Evolutionary conservation across 208 protist species (phyloP).

Genomic region (Trypanosoma cruzi): DNA sequence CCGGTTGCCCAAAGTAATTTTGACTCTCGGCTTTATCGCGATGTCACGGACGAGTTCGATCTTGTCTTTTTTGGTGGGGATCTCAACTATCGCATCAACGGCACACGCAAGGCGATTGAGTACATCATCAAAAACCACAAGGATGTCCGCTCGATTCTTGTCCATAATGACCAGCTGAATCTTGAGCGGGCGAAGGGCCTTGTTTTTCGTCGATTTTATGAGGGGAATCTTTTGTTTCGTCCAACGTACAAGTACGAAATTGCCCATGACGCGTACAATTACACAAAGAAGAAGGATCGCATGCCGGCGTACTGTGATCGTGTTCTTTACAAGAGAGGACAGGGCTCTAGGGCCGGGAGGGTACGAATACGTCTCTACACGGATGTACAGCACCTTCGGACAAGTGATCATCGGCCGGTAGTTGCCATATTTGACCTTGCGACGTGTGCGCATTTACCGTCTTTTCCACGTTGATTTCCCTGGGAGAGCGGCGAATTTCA

Average conservation of each 20-base stretch:
- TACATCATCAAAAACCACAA: slow-evolving; percentile 64
- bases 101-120: slow-evolving; percentile 77
- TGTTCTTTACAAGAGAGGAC: slow-evolving; percentile 67
- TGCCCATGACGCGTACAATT: slow-evolving; percentile 56
- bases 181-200: slow-evolving; percentile 75
- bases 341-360: slow-evolving; percentile 29
- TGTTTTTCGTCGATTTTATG: slow-evolving; percentile 86
- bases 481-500: not conserved
- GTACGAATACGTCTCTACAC: slow-evolving; percentile 77
- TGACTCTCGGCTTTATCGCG: slow-evolving; percentile 25
- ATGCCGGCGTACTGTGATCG: slow-evolving; percentile 90
- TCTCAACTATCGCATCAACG: slow-evolving; percentile 96
- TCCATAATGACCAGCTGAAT: slow-evolving; percentile 92
- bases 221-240: slow-evolving; percentile 86
- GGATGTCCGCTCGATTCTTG: slow-evolving; percentile 72
- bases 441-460: slow-evolving; percentile 32
- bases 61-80: slow-evolving; percentile 94
- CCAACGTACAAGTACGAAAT: slow-evolving; percentile 95
- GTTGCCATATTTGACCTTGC: slow-evolving; percentile 77
- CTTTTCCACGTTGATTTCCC: not conserved
- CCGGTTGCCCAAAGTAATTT: not conserved
- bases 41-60: slow-evolving; percentile 92
- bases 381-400: slow-evolving; percentile 73
- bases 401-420: slow-evolving; percentile 88
- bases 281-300: slow-evolving; percentile 60